phyloP scores from a whole-genome alignment of 768 basidiomycete species.

The Tulasnella sp. region DNA sequence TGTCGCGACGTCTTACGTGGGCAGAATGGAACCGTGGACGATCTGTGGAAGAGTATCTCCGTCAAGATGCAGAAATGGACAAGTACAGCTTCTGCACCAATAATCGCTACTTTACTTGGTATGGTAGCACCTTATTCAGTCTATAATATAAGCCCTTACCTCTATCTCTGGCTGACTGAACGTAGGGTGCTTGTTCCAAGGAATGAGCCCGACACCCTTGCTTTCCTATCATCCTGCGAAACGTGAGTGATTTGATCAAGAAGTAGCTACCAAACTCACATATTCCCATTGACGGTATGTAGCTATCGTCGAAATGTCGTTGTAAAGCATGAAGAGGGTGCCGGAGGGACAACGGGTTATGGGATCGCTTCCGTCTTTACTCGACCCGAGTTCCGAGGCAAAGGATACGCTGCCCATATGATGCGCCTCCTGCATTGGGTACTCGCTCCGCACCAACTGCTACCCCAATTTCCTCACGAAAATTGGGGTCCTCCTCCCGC shows the following conservation, averaged over 20 bases:
- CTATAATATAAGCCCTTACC: no score
- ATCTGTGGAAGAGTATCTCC: constrained; percentile 41
- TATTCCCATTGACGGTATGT: constrained; percentile 8
- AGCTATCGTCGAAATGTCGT: constrained; percentile 36
- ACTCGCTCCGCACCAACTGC: constrained; percentile 33
- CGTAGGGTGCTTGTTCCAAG: constrained; percentile 52
- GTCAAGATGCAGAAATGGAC: constrained; percentile 37
- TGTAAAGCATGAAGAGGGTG: constrained; percentile 22
- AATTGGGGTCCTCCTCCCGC: constrained; percentile 41
- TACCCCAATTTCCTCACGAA: constrained; percentile 34
- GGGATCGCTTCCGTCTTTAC: constrained; percentile 53
- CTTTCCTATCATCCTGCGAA: constrained; percentile 55
- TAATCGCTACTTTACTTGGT: constrained; percentile 45
- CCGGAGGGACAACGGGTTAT: constrained; percentile 39
- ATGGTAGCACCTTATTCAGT: not conserved
- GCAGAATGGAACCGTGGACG: constrained; percentile 41
- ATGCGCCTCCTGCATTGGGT: constrained; percentile 58
- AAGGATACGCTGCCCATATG: constrained; percentile 56
- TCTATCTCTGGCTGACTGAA: not conserved
- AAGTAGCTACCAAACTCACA: not conserved
- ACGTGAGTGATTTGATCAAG: constrained; percentile 38
- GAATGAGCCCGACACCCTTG: constrained; percentile 41
- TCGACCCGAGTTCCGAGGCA: constrained; percentile 40
- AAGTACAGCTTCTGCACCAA: constrained; percentile 38
- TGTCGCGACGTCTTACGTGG: constrained; percentile 32